phyloP scores from a whole-genome alignment of 805 yeast species.

The Isabelozyma pseudorhagii region DNA sequence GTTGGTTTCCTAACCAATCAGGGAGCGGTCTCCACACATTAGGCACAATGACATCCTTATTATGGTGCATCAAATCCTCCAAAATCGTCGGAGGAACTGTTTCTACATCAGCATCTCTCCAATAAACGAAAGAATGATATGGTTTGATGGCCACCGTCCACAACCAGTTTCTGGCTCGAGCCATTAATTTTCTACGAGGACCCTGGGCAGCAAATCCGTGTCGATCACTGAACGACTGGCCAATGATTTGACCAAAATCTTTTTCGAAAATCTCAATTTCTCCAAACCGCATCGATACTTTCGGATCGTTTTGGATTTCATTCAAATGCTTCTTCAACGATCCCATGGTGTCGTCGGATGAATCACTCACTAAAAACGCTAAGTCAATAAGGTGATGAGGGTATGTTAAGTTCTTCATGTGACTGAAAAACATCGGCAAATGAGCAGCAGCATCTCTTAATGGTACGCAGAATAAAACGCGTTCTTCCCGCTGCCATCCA shows the following conservation, averaged over 20 bases:
- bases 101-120: slow-evolving; percentile 99
- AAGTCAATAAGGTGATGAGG: slow-evolving; percentile 82
- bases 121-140: slow-evolving; percentile 91
- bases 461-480: slow-evolving; percentile 84
- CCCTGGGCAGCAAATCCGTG: slow-evolving; percentile 97
- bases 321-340: slow-evolving; percentile 55
- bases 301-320: slow-evolving; percentile 63
- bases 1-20: slow-evolving; percentile 81
- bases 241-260: slow-evolving; percentile 90
- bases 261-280: slow-evolving; percentile 84
- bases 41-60: slow-evolving; percentile 90
- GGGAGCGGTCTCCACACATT: slow-evolving; percentile 91
- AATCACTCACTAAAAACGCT: slow-evolving; percentile 86
- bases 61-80: slow-evolving; percentile 91
- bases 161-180: slow-evolving; percentile 92
- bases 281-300: slow-evolving; percentile 67
- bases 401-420: slow-evolving; percentile 74
- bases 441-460: slow-evolving; percentile 89
- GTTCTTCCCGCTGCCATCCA: slow-evolving; percentile 79
- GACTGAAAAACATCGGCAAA: slow-evolving; percentile 83
- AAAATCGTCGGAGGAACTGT: slow-evolving; percentile 78
- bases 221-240: slow-evolving; percentile 89
- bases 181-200: slow-evolving; percentile 92
- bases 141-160: slow-evolving; percentile 84
- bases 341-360: slow-evolving; percentile 83